Conservation (phyloP, 2,329 filamentous ascomycete species). For the Phialophora tarda region DNA sequence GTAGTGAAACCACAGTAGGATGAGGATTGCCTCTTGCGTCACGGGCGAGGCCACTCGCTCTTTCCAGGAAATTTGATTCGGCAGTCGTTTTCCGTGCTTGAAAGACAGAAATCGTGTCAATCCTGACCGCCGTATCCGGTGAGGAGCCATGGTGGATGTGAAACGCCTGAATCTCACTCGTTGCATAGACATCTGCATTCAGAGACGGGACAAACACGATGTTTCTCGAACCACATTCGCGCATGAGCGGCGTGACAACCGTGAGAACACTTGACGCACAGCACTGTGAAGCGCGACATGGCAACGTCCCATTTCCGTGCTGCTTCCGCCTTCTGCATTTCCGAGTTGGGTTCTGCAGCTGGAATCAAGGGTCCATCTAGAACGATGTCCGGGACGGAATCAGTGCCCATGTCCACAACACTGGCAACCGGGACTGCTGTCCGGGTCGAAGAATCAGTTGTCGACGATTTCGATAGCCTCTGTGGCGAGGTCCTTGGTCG, state of each 20-base stretch:
- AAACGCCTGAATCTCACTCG: constrained; percentile 25
- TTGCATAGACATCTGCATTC: constrained; percentile 62
- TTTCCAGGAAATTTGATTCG: neutral
- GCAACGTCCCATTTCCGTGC: constrained; percentile 46
- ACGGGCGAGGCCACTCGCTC: neutral
- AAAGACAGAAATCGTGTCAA: neutral
- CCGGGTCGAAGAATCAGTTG: constrained; percentile 40
- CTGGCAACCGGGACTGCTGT: constrained; percentile 17
- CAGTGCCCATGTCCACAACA: constrained; percentile 1
- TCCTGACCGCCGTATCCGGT: neutral
- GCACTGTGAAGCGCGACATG: constrained; percentile 62
- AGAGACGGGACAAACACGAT: constrained; percentile 61
- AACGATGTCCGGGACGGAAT: constrained; percentile 18
- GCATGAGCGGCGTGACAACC: constrained; percentile 69
- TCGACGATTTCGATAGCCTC: constrained; percentile 43
- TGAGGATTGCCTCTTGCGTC: neutral
- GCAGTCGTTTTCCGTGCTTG: neutral
- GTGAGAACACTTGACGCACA: constrained; percentile 68
- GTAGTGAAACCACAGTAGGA: neutral
- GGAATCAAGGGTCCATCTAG: constrained; percentile 6
- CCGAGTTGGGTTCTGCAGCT: constrained; percentile 14
- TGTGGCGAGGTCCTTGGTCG: constrained; percentile 21
- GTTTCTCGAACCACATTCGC: constrained; percentile 63
- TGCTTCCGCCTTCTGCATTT: constrained; percentile 24
- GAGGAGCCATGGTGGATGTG: neutral